These are phyloP conservation scores for Pseudogymnoascus sp. DNA, from an alignment of 2,329 filamentous ascomycete genomes.

Conservation along the genomic window DNA sequence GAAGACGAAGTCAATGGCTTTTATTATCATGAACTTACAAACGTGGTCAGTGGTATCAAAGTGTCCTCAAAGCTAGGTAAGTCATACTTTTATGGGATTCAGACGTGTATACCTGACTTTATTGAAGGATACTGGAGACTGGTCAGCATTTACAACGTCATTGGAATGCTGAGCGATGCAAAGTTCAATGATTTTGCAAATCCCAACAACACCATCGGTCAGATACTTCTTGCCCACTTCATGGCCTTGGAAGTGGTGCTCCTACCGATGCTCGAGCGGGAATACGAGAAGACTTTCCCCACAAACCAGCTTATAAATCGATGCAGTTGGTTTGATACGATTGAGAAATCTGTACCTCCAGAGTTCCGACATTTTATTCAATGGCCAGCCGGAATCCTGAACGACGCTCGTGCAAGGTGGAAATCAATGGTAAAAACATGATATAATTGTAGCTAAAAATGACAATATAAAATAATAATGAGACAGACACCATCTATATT, in stretches of 20 bases:
- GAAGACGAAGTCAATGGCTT: conserved; percentile 36
- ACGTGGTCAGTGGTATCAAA: conserved; percentile 34
- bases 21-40: conserved; percentile 39
- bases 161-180: conserved; percentile 33
- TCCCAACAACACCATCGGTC: conserved; percentile 34
- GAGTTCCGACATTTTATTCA: conserved; percentile 12
- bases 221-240: conserved; percentile 40
- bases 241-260: conserved; percentile 39
- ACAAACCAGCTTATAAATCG: conserved; percentile 12
- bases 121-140: conserved; percentile 34
- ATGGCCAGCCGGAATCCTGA: conserved; percentile 17
- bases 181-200: conserved; percentile 38
- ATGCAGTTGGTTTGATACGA: conserved; percentile 14
- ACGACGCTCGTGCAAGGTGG: neutral
- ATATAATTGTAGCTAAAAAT: neutral
- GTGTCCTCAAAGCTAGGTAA: conserved; percentile 22
- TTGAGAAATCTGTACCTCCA: conserved; percentile 1
- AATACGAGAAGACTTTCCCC: conserved; percentile 22
- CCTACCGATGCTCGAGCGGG: conserved; percentile 31
- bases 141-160: conserved; percentile 34
- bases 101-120: conserved; percentile 12
- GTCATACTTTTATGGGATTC: neutral
- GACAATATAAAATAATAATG: conserved; percentile 1
- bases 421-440: neutral
- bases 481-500: neutral